phyloP scores from a whole-genome alignment of 2,329 filamentous ascomycete species.

The Cytospora paraplurivora region DNA sequence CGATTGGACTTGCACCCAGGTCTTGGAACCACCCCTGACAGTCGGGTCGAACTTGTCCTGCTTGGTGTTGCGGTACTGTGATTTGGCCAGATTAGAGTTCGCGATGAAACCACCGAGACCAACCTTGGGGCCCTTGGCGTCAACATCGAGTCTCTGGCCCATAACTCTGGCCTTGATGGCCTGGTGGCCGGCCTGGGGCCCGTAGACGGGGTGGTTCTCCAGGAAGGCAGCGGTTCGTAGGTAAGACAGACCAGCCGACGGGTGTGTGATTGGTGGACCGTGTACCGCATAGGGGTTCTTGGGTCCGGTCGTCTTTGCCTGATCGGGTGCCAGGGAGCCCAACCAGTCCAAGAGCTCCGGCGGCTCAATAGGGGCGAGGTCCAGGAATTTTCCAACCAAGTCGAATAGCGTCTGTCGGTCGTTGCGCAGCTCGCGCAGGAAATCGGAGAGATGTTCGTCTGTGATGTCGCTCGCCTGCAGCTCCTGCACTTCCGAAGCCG shows the following conservation, averaged over 20 bases:
- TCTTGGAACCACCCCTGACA: slow-evolving; percentile 55
- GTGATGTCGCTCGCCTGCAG: slow-evolving; percentile 46
- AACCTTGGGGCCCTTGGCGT: slow-evolving; percentile 43
- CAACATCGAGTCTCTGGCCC: not conserved
- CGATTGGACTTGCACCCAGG: slow-evolving; percentile 49
- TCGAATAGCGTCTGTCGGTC: slow-evolving; percentile 54
- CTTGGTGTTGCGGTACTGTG: not conserved
- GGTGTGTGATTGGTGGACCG: slow-evolving; percentile 63
- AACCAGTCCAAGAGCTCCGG: slow-evolving; percentile 36
- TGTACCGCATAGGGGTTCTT: slow-evolving; percentile 51
- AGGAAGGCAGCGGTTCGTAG: slow-evolving; percentile 56
- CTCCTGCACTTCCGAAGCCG: slow-evolving; percentile 36
- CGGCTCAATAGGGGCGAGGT: slow-evolving; percentile 56
- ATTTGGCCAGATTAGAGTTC: slow-evolving; percentile 36
- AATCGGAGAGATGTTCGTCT: slow-evolving; percentile 53
- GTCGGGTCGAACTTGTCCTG: slow-evolving; percentile 47
- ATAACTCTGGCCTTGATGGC: slow-evolving; percentile 53
- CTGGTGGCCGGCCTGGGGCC: slow-evolving; percentile 54
- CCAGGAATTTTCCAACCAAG: slow-evolving; percentile 62
- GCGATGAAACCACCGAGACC: slow-evolving; percentile 59
- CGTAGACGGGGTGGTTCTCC: slow-evolving; percentile 63
- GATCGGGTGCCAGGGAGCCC: slow-evolving; percentile 26
- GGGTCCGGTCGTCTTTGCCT: slow-evolving; percentile 32
- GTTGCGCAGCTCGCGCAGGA: slow-evolving; percentile 54
- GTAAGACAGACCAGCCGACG: slow-evolving; percentile 65